Conservation (phyloP, 1,139 yeast species). For the Maudiozyma humilis region DNA sequence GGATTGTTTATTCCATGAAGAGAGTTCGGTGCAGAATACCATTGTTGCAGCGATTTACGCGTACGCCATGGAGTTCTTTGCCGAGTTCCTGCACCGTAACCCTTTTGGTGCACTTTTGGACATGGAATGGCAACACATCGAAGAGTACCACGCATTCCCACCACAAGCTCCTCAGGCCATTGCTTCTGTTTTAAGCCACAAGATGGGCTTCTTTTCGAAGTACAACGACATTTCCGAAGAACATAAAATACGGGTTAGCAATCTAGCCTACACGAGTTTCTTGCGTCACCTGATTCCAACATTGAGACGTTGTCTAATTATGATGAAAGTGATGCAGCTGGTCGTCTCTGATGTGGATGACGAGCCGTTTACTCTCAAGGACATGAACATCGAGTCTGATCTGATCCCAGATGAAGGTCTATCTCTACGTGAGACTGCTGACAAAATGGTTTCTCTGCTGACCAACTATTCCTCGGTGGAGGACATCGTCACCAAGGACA, state of each 20-base stretch:
- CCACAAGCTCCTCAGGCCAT: neutral
- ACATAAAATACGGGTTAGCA: neutral
- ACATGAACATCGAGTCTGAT: slow-evolving; percentile 13
- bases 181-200: neutral
- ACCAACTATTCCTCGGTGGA: slow-evolving; percentile 14
- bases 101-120: neutral
- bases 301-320: slow-evolving; percentile 23
- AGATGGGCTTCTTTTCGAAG: neutral
- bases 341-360: slow-evolving; percentile 15
- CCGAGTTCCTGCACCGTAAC: slow-evolving; percentile 3
- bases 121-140: neutral
- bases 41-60: slow-evolving; percentile 16
- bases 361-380: slow-evolving; percentile 14
- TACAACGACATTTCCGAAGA: neutral
- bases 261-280: slow-evolving; percentile 16
- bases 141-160: neutral
- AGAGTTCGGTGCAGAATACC: slow-evolving; percentile 14
- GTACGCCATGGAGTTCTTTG: slow-evolving; percentile 14
- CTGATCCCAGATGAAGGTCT: slow-evolving; percentile 7
- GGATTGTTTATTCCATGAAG: slow-evolving; percentile 17
- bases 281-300: slow-evolving; percentile 23
- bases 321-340: slow-evolving; percentile 23
- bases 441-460: slow-evolving; percentile 11
- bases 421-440: slow-evolving; percentile 11
- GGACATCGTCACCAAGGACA: slow-evolving; percentile 9